Evolutionary conservation across 2,329 filamentous ascomycete genomes (phyloP).

Genomic region (Exserohilum rostratum): DNA sequence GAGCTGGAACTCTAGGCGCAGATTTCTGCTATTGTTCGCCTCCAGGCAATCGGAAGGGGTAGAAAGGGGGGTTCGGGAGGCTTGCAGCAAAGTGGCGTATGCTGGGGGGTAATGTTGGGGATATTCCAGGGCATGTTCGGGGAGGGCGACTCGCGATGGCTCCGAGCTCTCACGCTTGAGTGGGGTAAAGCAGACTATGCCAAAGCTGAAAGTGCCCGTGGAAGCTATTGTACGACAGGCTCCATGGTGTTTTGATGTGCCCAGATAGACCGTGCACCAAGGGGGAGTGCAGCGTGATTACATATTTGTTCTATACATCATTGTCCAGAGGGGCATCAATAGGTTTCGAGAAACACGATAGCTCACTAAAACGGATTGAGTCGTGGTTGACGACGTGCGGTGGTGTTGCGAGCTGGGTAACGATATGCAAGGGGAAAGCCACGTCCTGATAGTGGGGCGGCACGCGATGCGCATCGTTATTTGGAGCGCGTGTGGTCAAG

Average conservation of each 20-base stretch:
- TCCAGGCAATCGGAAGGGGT: constrained; percentile 3
- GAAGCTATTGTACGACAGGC: not conserved
- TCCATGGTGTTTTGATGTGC: not conserved
- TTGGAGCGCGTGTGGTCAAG: not conserved
- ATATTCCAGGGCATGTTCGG: not conserved
- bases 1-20: not conserved
- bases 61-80: constrained; percentile 10
- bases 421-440: constrained; percentile 13
- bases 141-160: not conserved
- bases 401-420: not conserved
- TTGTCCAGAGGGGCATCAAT: too few relatives aligned
- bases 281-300: not conserved
- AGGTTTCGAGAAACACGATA: too few relatives aligned
- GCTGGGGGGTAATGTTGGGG: too few relatives aligned
- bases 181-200: not conserved
- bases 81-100: constrained; percentile 1
- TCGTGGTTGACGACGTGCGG: not conserved
- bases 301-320: not conserved
- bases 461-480: not conserved
- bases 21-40: constrained; percentile 5
- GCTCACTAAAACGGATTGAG: too few relatives aligned
- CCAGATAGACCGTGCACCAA: not conserved
- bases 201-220: not conserved
- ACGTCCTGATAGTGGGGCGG: not conserved
- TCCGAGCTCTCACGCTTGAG: not conserved